Evolutionary conservation across 1,139 yeast species (phyloP).

Genomic region (Blastobotrys aristatus): DNA sequence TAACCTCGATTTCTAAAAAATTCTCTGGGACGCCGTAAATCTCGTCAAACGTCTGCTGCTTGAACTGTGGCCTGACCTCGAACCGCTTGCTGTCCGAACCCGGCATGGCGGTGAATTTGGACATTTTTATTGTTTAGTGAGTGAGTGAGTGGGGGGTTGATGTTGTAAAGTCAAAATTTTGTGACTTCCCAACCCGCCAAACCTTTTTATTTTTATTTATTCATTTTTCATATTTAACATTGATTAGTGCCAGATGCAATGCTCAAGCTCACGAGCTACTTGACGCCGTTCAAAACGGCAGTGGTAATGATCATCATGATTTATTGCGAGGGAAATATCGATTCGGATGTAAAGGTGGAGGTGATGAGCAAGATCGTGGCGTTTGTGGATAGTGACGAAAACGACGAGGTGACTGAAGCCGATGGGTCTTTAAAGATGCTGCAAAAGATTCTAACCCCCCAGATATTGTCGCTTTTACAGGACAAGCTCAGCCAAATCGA

Average conservation of each 20-base stretch:
- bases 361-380: slow-evolving; percentile 24
- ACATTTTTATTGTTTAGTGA: slow-evolving; percentile 15
- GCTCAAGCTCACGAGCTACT: slow-evolving; percentile 5
- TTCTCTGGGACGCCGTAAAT: slow-evolving; percentile 93
- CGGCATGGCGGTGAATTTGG: slow-evolving; percentile 34
- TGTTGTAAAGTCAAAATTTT: neutral
- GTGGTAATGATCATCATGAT: slow-evolving; percentile 21
- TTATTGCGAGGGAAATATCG: slow-evolving; percentile 25
- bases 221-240: too few species aligned
- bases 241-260: too few species aligned
- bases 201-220: neutral
- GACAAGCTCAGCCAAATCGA: slow-evolving; percentile 17
- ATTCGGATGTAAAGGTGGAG: slow-evolving; percentile 15
- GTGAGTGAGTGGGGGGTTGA: neutral
- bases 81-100: slow-evolving; percentile 29
- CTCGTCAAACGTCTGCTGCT: slow-evolving; percentile 69
- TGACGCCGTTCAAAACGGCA: slow-evolving; percentile 29
- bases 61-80: slow-evolving; percentile 40
- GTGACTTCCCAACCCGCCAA: neutral
- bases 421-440: slow-evolving; percentile 4
- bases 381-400: slow-evolving; percentile 22
- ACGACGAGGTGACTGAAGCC: slow-evolving; percentile 10
- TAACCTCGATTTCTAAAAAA: slow-evolving; percentile 84
- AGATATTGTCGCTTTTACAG: slow-evolving; percentile 15
- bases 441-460: neutral